These are phyloP conservation scores for Trypanosomatidae sp. DNA, from an alignment of 208 protist species.

Conservation along the genomic window DNA sequence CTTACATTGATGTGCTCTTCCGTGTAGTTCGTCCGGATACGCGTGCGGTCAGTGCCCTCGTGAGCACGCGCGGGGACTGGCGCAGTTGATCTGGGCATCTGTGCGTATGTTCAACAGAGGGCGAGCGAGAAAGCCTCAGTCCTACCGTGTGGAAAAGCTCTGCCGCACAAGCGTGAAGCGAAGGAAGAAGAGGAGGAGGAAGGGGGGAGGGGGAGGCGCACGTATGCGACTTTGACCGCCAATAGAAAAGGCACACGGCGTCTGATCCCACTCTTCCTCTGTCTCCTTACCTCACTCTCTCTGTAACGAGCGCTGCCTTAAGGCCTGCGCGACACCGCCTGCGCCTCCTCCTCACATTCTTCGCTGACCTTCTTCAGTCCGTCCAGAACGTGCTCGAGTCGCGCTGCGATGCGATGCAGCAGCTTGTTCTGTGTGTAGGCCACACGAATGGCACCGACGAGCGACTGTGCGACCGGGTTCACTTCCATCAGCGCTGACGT, in stretches of 20 bases:
- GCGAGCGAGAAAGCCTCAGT: too few species aligned
- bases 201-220: neutral
- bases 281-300: neutral
- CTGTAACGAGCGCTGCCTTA: neutral
- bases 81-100: neutral
- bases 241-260: too few species aligned
- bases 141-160: neutral
- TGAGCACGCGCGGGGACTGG: neutral
- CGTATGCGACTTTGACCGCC: neutral
- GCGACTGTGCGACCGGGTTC: constrained; percentile 34
- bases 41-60: neutral
- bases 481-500: constrained; percentile 61
- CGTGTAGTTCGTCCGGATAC: too few species aligned
- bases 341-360: constrained; percentile 14
- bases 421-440: constrained; percentile 65
- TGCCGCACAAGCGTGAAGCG: neutral
- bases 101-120: neutral
- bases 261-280: too few species aligned
- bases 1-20: too few species aligned
- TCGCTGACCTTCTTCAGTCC: constrained; percentile 42
- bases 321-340: neutral
- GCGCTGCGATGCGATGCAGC: constrained; percentile 41
- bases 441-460: constrained; percentile 36
- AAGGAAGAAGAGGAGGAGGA: too few species aligned
- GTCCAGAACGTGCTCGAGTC: constrained; percentile 35